Base-by-base conservation (phyloP, 495 filamentous ascomycete genomes). In the Cryomyces antarcticus region DNA sequence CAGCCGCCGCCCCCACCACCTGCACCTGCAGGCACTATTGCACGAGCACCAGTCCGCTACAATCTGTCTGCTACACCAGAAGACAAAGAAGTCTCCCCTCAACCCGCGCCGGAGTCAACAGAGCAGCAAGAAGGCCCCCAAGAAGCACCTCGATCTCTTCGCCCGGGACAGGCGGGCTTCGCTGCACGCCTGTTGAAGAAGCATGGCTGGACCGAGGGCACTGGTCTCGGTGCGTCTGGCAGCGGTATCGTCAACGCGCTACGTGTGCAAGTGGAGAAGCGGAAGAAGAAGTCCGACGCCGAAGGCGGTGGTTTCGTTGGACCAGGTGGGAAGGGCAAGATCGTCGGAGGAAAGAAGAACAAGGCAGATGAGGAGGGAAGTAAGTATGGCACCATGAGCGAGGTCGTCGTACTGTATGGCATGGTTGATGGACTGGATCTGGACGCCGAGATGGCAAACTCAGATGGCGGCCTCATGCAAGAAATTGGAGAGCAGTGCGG, bases 401-500 rank as follows among this genome's bases (percentile, higher is more conserved):
- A 77, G 45, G 86, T 95, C 5, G 72, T 96, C 24, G 72, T 88
- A 39, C 57, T 93, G 24, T 63, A 62, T 12, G 74, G 77, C 5
- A 94, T 95, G 83, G 62, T 93, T 3, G 75, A 88, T 45, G 81
- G 78, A 4, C 76, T 93, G 67, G 69, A 79, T 49, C 62, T 88
- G 30, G 68, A 72, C 41, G 63, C 60, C 1, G 92, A 95, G 61
- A 56, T 80, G 49, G 71, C 75, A 45, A 78, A 78, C 29, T 24
- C 17, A 24, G 17, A 24, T 24, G 56, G 54, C 9, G 81, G 78
- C 0, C 56, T 97, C 49, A 72, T 83, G 51, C 86, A 94, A 60
- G 85, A 95, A 61, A 93, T 97, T 56, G 89, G 89, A 13, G 82
- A 93, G 45, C 83, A 89, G 58, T 95, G 88, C 59, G 72, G 73